phyloP scores from a whole-genome alignment of 78 protist species.

The Protostelium mycophagum region DNA sequence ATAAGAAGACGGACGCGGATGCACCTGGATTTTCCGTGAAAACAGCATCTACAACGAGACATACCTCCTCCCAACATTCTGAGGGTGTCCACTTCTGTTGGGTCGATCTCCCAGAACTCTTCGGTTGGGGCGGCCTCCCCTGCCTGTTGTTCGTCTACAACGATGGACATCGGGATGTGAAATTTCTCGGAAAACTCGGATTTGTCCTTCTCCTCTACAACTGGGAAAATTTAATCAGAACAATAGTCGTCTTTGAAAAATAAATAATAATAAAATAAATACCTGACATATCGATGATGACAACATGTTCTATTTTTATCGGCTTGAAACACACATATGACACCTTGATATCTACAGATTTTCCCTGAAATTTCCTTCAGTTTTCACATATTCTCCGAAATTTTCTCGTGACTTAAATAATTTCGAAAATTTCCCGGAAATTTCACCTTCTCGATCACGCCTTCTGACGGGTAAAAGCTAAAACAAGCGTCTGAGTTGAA shows the following conservation, averaged over 20 bases:
- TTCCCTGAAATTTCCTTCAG: not conserved
- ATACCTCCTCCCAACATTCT: not conserved
- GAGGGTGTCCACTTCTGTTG: not conserved
- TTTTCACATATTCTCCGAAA: not conserved
- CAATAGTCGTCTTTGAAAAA: no score
- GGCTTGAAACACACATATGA: not conserved
- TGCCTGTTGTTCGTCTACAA: not conserved
- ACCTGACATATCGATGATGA: not conserved
- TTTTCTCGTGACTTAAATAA: no score
- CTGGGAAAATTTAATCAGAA: no score
- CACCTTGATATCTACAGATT: not conserved
- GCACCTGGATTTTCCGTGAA: not conserved
- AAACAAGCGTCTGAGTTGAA: not conserved
- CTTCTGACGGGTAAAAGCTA: not conserved
- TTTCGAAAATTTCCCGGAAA: no score
- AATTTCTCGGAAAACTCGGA: not conserved
- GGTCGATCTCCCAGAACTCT: not conserved
- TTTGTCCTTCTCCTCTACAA: not conserved
- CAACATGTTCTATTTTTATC: not conserved
- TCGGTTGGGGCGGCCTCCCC: not conserved
- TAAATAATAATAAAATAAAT: no score
- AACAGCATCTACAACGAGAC: not conserved
- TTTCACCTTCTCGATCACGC: not conserved
- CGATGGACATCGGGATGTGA: not conserved
- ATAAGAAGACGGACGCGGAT: not conserved